phyloP scores from a whole-genome alignment of 2,329 filamentous ascomycete genomes.

The Colletotrichum godetiae region DNA sequence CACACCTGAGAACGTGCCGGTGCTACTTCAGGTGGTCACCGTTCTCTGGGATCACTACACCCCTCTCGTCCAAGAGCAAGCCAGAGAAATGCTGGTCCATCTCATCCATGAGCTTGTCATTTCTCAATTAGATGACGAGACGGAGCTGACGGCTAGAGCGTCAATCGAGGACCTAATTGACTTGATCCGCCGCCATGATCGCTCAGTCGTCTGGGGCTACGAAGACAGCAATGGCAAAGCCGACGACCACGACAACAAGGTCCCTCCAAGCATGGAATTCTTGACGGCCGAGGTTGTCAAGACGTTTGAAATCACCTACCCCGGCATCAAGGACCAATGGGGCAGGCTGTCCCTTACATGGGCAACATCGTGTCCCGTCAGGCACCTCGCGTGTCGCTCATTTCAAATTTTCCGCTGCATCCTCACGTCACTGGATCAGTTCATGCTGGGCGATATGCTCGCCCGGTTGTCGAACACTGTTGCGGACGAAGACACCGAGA shows the following conservation, averaged over 20 bases:
- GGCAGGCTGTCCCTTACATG: slow-evolving; percentile 89
- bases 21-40: slow-evolving; percentile 89
- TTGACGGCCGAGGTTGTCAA: slow-evolving; percentile 85
- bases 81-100: slow-evolving; percentile 97
- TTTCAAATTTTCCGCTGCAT: slow-evolving; percentile 98
- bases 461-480: slow-evolving; percentile 96
- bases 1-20: slow-evolving; percentile 80
- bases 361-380: slow-evolving; percentile 96
- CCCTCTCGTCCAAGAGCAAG: slow-evolving; percentile 93
- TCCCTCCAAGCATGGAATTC: slow-evolving; percentile 88
- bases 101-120: slow-evolving; percentile 96
- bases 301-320: slow-evolving; percentile 87
- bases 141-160: slow-evolving; percentile 70
- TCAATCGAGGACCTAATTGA: slow-evolving; percentile 91
- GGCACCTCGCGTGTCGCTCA: slow-evolving; percentile 94
- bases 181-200: slow-evolving; percentile 84
- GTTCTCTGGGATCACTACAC: slow-evolving; percentile 99
- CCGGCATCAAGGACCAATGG: slow-evolving; percentile 91
- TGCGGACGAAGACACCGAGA: slow-evolving; percentile 92
- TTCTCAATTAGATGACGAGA: slow-evolving; percentile 77
- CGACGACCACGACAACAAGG: slow-evolving; percentile 79
- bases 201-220: slow-evolving; percentile 91
- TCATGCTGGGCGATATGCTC: slow-evolving; percentile 97
- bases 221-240: slow-evolving; percentile 89
- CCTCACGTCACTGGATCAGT: slow-evolving; percentile 87